Evolutionary conservation across 441 rosid species (phyloP).

Genomic region (Kokia cookei): DNA sequence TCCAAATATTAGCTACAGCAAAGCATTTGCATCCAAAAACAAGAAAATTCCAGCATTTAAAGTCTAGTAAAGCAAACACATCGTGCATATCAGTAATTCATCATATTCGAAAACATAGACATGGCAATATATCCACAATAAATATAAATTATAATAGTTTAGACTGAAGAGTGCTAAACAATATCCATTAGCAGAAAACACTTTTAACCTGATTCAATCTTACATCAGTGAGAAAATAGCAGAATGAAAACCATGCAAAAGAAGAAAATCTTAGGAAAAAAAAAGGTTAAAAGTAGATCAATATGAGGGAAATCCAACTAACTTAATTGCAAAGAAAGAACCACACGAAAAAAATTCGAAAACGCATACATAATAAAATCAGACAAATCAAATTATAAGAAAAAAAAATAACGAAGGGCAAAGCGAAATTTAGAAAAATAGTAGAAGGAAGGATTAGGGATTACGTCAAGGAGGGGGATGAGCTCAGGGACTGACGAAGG

Average conservation of each 20-base stretch:
- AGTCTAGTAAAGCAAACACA: background rate
- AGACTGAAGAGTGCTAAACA: background rate
- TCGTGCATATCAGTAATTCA: background rate
- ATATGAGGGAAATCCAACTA: background rate
- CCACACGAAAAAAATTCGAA: background rate
- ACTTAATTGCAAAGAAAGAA: background rate
- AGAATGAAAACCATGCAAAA: background rate
- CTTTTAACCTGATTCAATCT: background rate
- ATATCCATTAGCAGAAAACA: background rate
- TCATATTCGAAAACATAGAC: background rate
- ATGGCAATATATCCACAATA: background rate
- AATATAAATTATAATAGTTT: background rate
- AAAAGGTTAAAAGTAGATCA: background rate
- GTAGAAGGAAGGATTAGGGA: slow-evolving; percentile 12
- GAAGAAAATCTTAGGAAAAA: background rate
- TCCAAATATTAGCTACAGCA: background rate
- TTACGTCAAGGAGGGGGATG: slow-evolving; percentile 86
- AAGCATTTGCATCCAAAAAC: background rate
- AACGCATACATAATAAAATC: background rate
- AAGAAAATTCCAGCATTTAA: background rate
- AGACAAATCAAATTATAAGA: background rate
- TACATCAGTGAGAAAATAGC: background rate
- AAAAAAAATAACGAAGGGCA: background rate
- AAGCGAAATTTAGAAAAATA: background rate
- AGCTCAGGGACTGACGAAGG: slow-evolving; percentile 67